Evolutionary conservation across 2,329 filamentous ascomycete genomes (phyloP), one percentile per base, ranked within the genome.

Genomic region (Fusarium ramigenum): DNA sequence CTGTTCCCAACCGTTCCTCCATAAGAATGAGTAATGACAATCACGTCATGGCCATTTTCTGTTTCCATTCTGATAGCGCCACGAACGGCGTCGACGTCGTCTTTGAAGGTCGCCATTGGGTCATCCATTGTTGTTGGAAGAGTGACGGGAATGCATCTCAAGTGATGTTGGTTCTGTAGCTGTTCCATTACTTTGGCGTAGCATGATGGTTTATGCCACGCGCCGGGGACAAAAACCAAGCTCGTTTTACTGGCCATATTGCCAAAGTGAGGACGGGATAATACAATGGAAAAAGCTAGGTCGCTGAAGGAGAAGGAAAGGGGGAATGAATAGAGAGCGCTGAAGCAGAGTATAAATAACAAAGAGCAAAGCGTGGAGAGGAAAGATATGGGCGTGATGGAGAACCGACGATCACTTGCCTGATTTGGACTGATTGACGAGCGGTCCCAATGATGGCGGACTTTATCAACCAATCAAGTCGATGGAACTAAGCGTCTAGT

Each of bases 401-500:
- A 21, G 5, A 53, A 3, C 4, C 12, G 2, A 4, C 2, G 18
- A 21, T 25, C 12, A 16, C 12, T 37, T 52, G 4, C 49, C 18
- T 16, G 18, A 52, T 52, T 36, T 11, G n/a, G 49, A 52, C 49
- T 36, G 32, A 52, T 52, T 52, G 32, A 53, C 49, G 49, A 53
- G 49, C 28, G 5, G 46, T 2, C 0, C 12, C 1, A 3, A 1
- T 0, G 8, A 0, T 15, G 14, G 28, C 15, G 46, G 46, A 50
- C 3, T 50, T 50, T 50, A 14, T 14, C 28, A 23, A 23, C 28
- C 28, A 50, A 32, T 18, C 15, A 50, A 32, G 21, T 32, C 7
- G 8, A 34, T 3, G 1, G 32, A 15, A 34, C 14, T 2, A 7
- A 15, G 14, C 7, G 32, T 34, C 14, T 34, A 34, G 32, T 15